These are phyloP conservation scores for Grosmannia clavigera DNA, from an alignment of 2,329 filamentous ascomycete genomes.

Conservation along the genomic window DNA sequence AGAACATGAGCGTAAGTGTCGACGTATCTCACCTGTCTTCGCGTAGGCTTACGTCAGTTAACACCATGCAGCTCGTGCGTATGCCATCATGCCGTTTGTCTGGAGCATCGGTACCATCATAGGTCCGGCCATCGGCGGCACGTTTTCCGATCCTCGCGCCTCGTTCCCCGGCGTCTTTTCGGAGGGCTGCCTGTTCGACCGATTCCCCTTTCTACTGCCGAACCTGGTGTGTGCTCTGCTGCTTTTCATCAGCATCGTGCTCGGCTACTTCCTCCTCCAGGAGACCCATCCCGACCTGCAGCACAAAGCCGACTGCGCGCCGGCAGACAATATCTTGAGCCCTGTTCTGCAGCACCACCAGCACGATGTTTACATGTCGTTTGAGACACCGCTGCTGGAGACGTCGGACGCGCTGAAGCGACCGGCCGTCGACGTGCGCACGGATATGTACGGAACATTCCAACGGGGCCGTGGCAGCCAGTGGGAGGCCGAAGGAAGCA, in stretches of 20 bases:
- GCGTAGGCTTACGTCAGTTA: neutral
- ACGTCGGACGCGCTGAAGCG: slow-evolving; percentile 64
- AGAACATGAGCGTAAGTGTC: slow-evolving; percentile 66
- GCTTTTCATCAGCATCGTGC: slow-evolving; percentile 64
- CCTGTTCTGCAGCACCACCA: neutral
- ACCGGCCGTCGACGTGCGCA: slow-evolving; percentile 58
- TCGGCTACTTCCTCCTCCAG: slow-evolving; percentile 69
- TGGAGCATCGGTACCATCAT: slow-evolving; percentile 87
- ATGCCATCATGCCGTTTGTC: slow-evolving; percentile 87
- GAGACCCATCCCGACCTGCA: slow-evolving; percentile 85
- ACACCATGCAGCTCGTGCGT: slow-evolving; percentile 54
- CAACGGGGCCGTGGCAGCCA: neutral
- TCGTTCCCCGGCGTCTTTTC: slow-evolving; percentile 64
- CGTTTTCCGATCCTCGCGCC: slow-evolving; percentile 65
- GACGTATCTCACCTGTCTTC: neutral
- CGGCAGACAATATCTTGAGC: neutral
- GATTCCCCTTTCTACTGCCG: slow-evolving; percentile 77
- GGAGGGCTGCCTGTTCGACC: slow-evolving; percentile 54
- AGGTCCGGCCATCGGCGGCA: slow-evolving; percentile 77
- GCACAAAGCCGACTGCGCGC: slow-evolving; percentile 12
- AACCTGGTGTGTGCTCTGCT: slow-evolving; percentile 74
- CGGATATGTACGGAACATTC: slow-evolving; percentile 73
- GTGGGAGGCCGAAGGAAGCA: neutral
- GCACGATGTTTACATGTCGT: slow-evolving; percentile 30
- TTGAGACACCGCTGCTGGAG: slow-evolving; percentile 63